These are phyloP conservation scores for Friedmanniomyces simplex DNA, from an alignment of 495 filamentous ascomycete species.

Conservation along the genomic window DNA sequence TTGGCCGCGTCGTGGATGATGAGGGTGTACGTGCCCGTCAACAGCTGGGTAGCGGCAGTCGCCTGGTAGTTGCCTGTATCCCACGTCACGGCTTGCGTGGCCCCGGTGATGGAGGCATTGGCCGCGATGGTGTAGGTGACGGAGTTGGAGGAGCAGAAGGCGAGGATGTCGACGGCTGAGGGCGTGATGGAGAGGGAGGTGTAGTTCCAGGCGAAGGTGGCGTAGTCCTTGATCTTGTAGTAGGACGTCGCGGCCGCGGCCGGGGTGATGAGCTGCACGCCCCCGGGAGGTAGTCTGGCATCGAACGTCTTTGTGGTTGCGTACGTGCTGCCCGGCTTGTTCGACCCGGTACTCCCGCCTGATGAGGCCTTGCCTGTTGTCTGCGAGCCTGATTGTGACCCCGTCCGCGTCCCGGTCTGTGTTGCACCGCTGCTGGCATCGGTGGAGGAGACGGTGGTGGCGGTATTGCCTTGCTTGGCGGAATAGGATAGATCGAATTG, in stretches of 20 bases:
- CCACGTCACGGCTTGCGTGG: conserved; percentile 58
- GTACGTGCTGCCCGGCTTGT: conserved; percentile 1
- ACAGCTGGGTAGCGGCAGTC: conserved; percentile 45
- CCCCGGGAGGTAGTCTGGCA: conserved; percentile 55
- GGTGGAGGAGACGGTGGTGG: conserved; percentile 4
- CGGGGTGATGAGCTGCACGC: conserved; percentile 75
- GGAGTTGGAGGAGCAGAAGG: conserved; percentile 60
- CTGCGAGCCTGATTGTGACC: background rate
- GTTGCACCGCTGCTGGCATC: background rate
- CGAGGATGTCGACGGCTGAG: conserved; percentile 67
- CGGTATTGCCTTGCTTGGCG: conserved; percentile 2
- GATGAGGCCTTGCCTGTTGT: conserved; percentile 19
- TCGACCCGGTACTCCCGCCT: too few relatives aligned
- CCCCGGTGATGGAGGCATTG: conserved; percentile 47
- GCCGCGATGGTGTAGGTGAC: conserved; percentile 55
- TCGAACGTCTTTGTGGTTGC: conserved; percentile 43
- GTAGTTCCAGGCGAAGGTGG: conserved; percentile 94
- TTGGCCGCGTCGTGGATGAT: conserved; percentile 66
- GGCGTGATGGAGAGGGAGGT: conserved; percentile 73
- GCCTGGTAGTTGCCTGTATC: conserved; percentile 64
- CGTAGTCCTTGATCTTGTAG: conserved; percentile 69
- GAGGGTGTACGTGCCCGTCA: conserved; percentile 73
- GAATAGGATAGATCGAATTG: conserved; percentile 11
- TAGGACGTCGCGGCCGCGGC: conserved; percentile 49
- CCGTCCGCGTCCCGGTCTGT: background rate